Evolutionary conservation across 2,329 filamentous ascomycete genomes (phyloP), one percentile per base, ranked within the genome.

Genomic region (Colletotrichum sp.): DNA sequence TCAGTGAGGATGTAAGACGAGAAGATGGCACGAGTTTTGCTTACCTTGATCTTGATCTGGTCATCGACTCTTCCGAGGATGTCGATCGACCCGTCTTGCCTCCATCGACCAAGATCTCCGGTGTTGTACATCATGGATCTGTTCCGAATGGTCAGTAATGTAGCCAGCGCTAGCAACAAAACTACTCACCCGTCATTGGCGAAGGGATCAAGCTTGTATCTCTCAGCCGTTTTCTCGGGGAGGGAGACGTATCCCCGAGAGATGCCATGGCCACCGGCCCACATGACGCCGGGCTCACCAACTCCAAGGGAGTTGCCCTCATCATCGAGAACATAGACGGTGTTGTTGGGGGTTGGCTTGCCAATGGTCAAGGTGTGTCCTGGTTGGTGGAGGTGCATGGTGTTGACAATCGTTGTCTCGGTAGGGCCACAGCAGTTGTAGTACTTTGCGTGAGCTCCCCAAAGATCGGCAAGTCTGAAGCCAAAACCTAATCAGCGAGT

Each of bases 361-460:
- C 91, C 91, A 74, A 92, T 91, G 0, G 89, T 88, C 6, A 92
- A 80, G 3, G 83, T 81, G 34, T 84, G 80, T 2, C 89, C 89
- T 32, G 82, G 79, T 22, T 52, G 67, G 52, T 78, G 77, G 3
- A 67, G 66, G 22, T 78, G 75, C 52, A 77, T 77, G 12, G 90
- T 90, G 81, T 92, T 91, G 67, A 92, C 85, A 64, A 92, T 90
- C 1, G 89, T 92, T 11, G 90, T 89, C 80, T 92, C 91, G 0
- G 91, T 91, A 2, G 91, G 90, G 2, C 91, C 91, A 78, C 90
- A 92, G 78, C 89, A 88, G 81, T 92, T 92, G 84, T 84, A 90
- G 78, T 89, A 89, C 8, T 83, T 86, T 19, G 83, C 85, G 65
- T 87, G 82, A 3, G 85, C 82, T n/a, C 89, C 87, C 90, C 90